Evolutionary conservation across 352 stramenopile genomes (phyloP).

Genomic region (Globisporangium polare): DNA sequence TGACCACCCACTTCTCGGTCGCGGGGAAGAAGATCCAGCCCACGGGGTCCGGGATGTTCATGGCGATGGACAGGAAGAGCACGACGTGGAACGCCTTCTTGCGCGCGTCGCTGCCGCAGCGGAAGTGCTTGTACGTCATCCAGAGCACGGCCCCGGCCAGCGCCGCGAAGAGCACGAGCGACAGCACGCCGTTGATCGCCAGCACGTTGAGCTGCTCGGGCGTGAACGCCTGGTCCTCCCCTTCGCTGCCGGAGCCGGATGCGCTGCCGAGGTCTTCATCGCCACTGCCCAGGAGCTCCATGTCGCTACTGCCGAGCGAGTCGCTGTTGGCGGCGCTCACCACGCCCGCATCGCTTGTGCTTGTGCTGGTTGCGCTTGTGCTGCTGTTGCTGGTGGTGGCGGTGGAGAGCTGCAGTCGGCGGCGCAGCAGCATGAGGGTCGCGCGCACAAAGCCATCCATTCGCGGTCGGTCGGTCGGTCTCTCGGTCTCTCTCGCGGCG

Average conservation of each 20-base stretch:
- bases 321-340: conserved; percentile 4
- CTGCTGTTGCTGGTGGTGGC: background rate
- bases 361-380: background rate
- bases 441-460: conserved; percentile 18
- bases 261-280: background rate
- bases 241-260: background rate
- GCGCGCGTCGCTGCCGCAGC: conserved; percentile 35
- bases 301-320: conserved; percentile 1
- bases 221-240: conserved; percentile 19
- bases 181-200: conserved; percentile 54
- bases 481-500: background rate
- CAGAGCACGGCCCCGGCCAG: conserved; percentile 57
- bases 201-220: conserved; percentile 40
- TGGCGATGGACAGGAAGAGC: conserved; percentile 54
- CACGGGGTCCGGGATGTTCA: conserved; percentile 64
- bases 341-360: conserved; percentile 5
- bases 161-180: conserved; percentile 55
- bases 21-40: conserved; percentile 57
- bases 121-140: conserved; percentile 61
- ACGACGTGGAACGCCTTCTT: conserved; percentile 77
- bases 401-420: conserved; percentile 11
- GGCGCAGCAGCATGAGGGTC: conserved; percentile 13
- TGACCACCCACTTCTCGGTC: conserved; percentile 56
- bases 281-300: background rate
- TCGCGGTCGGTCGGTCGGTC: conserved; percentile 5